These are phyloP conservation scores for Trichoderma koningii DNA, from an alignment of 2,329 filamentous ascomycete genomes.

Conservation along the genomic window DNA sequence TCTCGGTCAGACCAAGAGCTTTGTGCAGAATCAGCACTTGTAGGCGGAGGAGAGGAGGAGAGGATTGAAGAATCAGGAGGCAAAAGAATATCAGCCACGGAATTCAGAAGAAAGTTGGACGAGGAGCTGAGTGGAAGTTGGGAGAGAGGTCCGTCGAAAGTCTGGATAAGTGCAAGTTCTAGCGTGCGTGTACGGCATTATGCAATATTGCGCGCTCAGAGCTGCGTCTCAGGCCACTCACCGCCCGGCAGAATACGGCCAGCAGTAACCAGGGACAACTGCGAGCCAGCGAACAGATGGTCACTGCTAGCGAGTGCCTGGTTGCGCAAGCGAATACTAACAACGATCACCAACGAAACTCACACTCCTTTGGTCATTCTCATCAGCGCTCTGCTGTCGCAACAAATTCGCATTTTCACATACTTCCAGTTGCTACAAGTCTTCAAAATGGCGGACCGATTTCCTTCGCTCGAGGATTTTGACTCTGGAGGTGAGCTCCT, in stretches of 20 bases:
- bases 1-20: background rate
- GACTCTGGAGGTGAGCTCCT: slow-evolving; percentile 60
- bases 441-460: slow-evolving; percentile 70
- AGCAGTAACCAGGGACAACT: slow-evolving; percentile 29
- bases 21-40: background rate
- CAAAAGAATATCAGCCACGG: background rate
- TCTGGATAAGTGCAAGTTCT: slow-evolving; percentile 34
- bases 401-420: background rate
- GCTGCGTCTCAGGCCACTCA: slow-evolving; percentile 30
- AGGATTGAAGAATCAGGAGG: background rate
- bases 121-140: slow-evolving; percentile 27
- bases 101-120: slow-evolving; percentile 29
- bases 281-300: slow-evolving; percentile 26
- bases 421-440: background rate
- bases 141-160: slow-evolving; percentile 27
- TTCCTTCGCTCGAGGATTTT: slow-evolving; percentile 78
- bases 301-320: slow-evolving; percentile 20
- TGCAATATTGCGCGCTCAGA: slow-evolving; percentile 30
- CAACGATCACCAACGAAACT: background rate
- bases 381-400: background rate
- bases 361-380: slow-evolving; percentile 15
- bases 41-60: background rate
- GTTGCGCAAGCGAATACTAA: slow-evolving; percentile 12
- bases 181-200: slow-evolving; percentile 30
- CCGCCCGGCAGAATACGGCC: slow-evolving; percentile 44